A percentile compares a stretch with the other conserved stretches of the same genome.
Evolutionary conservation across 257 asterid species (phyloP).

Genomic region (Nicotiana benthamiana): DNA sequence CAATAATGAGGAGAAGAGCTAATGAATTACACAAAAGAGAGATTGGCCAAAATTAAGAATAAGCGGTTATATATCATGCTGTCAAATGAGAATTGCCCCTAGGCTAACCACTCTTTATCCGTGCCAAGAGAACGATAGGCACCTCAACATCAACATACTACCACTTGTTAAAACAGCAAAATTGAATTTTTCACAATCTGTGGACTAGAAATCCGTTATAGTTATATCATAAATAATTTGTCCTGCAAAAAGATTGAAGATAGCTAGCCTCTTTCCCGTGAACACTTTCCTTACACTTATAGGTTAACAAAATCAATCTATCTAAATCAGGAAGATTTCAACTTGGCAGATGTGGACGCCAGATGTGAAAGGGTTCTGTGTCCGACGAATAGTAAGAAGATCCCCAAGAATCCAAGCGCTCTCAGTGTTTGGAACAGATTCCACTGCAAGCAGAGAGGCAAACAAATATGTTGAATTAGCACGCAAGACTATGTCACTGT

Average conservation of each 20-base stretch:
- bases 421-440: slow-evolving; percentile 85
- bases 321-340: slow-evolving; percentile 59
- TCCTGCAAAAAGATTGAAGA: neutral
- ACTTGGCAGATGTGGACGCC: slow-evolving; percentile 74
- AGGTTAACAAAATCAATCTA: neutral
- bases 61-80: neutral
- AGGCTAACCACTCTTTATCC: neutral
- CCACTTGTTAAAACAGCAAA: neutral
- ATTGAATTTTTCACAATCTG: neutral
- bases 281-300: neutral
- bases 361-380: slow-evolving; percentile 84
- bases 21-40: neutral
- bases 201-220: neutral
- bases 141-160: neutral
- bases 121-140: neutral
- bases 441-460: slow-evolving; percentile 46
- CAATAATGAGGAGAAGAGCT: neutral
- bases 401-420: slow-evolving; percentile 75
- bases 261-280: neutral
- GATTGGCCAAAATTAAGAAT: neutral
- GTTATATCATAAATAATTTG: neutral
- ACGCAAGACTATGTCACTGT: neutral
- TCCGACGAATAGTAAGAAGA: slow-evolving; percentile 81
- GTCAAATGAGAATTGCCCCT: neutral
- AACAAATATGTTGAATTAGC: slow-evolving; percentile 2